A percentile compares a stretch with the other conserved stretches of the same genome.
Evolutionary conservation across 73 alveolate species (phyloP).

Genomic region (Paramecium primaurelia): DNA sequence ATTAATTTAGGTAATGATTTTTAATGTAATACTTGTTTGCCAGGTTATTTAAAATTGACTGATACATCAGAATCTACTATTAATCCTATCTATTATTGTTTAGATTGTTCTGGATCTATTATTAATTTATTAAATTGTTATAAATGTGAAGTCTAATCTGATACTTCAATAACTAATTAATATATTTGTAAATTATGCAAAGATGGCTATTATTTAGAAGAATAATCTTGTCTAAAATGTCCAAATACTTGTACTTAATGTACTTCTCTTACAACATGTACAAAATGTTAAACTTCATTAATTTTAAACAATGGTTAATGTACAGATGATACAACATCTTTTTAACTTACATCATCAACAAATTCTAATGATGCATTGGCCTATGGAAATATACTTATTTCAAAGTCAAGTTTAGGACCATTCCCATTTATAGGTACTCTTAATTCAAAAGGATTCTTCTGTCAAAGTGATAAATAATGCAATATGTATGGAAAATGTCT

Average conservation of each 20-base stretch:
- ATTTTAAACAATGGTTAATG: background rate
- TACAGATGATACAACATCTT: background rate
- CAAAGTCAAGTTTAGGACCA: background rate
- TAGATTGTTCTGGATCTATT: background rate
- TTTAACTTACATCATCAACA: background rate
- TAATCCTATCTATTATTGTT: background rate
- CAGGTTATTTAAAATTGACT: background rate
- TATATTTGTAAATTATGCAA: background rate
- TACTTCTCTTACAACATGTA: background rate
- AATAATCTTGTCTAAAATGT: background rate
- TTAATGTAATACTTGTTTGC: background rate
- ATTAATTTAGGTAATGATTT: background rate
- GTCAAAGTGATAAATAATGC: slow-evolving; percentile 29
- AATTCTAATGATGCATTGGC: background rate
- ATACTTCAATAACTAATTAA: background rate
- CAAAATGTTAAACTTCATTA: background rate
- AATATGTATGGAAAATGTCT: slow-evolving; percentile 45
- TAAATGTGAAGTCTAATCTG: background rate
- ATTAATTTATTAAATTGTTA: background rate
- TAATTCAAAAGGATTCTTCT: slow-evolving; percentile 11
- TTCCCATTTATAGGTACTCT: background rate
- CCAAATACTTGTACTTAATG: background rate
- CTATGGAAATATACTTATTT: background rate
- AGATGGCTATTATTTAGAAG: background rate
- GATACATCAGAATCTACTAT: background rate